Evolutionary conservation across 352 stramenopile genomes (phyloP).

Genomic region (Phytophthora aleatoria): DNA sequence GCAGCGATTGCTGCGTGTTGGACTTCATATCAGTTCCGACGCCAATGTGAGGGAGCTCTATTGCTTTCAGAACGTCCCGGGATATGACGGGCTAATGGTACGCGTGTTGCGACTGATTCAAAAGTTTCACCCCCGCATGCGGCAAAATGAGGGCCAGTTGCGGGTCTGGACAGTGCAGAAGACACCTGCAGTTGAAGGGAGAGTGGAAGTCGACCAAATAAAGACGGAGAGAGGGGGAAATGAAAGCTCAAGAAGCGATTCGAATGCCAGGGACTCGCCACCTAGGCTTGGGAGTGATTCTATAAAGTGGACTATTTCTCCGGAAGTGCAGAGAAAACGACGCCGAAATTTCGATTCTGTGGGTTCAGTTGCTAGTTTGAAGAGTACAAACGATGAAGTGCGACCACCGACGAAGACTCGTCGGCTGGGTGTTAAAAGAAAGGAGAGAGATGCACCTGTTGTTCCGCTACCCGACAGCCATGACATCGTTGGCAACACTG

Average conservation of each 20-base stretch:
- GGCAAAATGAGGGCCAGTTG: not conserved
- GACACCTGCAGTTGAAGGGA: not conserved
- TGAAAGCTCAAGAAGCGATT: not conserved
- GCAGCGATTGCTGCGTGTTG: conserved; percentile 29
- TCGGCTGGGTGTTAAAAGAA: not conserved
- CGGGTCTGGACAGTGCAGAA: conserved; percentile 21
- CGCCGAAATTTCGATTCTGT: not conserved
- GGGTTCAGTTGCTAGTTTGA: not conserved
- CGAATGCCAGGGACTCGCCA: not conserved
- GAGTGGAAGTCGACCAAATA: too few species aligned
- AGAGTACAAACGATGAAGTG: conserved; percentile 5
- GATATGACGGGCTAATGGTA: conserved; percentile 31
- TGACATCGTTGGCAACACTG: not conserved
- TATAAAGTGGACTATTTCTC: conserved; percentile 1
- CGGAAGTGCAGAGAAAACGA: conserved; percentile 13
- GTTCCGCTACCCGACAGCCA: not conserved
- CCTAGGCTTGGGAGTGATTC: not conserved
- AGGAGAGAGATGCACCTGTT: not conserved
- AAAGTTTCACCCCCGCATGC: conserved; percentile 3
- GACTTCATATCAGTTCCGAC: conserved; percentile 31
- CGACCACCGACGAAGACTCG: conserved; percentile 17
- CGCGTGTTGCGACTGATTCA: conserved; percentile 28
- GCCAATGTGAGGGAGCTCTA: conserved; percentile 36
- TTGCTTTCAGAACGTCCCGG: conserved; percentile 39
- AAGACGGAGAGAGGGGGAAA: not conserved